A percentile compares a stretch with the other conserved stretches of the same genome.
Conservation (phyloP, 352 stramenopile genomes). For the Phytopythium helicoides region DNA sequence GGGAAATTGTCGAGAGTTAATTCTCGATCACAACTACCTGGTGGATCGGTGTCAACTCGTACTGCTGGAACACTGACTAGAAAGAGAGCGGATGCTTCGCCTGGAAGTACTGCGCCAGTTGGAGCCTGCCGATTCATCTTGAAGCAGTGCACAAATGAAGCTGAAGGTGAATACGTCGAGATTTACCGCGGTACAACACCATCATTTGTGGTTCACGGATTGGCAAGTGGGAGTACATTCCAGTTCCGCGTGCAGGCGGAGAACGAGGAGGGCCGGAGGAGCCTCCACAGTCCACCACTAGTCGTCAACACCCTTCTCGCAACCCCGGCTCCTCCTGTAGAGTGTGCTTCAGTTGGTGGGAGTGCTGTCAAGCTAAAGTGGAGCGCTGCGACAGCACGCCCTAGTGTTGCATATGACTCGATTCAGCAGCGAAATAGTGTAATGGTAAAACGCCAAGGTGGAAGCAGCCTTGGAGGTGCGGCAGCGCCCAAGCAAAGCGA, state of each 20-base stretch:
- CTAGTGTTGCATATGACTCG: conserved; percentile 51
- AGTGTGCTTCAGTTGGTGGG: conserved; percentile 9
- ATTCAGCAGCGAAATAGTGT: conserved; percentile 20
- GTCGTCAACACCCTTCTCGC: conserved; percentile 86
- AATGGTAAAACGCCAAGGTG: conserved; percentile 6
- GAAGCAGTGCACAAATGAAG: conserved; percentile 84
- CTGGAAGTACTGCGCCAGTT: not conserved
- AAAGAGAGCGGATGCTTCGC: conserved; percentile 3
- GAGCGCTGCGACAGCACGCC: conserved; percentile 30
- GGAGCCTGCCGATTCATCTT: conserved; percentile 70
- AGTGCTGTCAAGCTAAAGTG: conserved; percentile 53
- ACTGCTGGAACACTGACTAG: conserved; percentile 7
- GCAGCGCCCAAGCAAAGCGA: conserved; percentile 30
- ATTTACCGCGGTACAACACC: conserved; percentile 74
- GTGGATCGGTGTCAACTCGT: conserved; percentile 12
- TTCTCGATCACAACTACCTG: conserved; percentile 1
- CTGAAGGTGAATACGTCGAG: conserved; percentile 79
- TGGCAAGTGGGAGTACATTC: conserved; percentile 82
- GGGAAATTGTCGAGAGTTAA: not conserved
- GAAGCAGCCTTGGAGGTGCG: not conserved
- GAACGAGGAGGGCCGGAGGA: conserved; percentile 70
- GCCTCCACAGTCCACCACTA: conserved; percentile 65
- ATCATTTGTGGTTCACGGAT: conserved; percentile 72
- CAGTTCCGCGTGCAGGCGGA: conserved; percentile 87
- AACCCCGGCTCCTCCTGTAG: conserved; percentile 50